A percentile compares a stretch with the other conserved stretches of the same genome.
Evolutionary conservation across 2,329 filamentous ascomycete genomes (phyloP).

Genomic region (Colletotrichum agaves): DNA sequence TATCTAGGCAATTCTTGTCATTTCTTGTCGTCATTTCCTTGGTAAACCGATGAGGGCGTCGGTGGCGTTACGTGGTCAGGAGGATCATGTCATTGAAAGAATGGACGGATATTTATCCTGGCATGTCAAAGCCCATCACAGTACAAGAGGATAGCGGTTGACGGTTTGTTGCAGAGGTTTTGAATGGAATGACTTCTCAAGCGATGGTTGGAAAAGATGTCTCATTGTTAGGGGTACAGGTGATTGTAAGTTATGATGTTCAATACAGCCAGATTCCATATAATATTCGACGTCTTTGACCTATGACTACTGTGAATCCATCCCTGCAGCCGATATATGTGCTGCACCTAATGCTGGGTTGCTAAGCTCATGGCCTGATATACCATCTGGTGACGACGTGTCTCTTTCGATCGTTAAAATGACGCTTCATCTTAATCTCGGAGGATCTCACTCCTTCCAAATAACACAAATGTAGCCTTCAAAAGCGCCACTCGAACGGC

Average conservation of each 20-base stretch:
- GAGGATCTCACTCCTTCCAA: no score
- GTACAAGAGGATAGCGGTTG: neutral
- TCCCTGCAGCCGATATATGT: neutral
- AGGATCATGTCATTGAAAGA: no score
- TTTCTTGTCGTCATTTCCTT: no score
- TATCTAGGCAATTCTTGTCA: no score
- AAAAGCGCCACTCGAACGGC: neutral
- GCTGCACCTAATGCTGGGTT: neutral
- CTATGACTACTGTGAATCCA: neutral
- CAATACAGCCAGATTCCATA: slow-evolving; percentile 4
- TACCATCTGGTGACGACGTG: no score
- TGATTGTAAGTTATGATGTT: slow-evolving; percentile 11
- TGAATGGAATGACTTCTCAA: neutral
- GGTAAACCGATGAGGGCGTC: no score
- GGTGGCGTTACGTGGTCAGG: no score
- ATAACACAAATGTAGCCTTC: no score
- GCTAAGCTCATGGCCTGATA: neutral
- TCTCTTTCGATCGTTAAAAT: no score
- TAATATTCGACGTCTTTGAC: neutral
- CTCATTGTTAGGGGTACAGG: neutral
- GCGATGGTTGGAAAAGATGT: neutral
- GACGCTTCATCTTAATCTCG: no score
- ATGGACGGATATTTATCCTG: neutral
- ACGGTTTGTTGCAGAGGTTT: neutral
- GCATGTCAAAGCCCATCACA: neutral